These are phyloP conservation scores for Purpureocillium takamizusanense DNA, from an alignment of 2,329 filamentous ascomycete species.

Conservation along the genomic window DNA sequence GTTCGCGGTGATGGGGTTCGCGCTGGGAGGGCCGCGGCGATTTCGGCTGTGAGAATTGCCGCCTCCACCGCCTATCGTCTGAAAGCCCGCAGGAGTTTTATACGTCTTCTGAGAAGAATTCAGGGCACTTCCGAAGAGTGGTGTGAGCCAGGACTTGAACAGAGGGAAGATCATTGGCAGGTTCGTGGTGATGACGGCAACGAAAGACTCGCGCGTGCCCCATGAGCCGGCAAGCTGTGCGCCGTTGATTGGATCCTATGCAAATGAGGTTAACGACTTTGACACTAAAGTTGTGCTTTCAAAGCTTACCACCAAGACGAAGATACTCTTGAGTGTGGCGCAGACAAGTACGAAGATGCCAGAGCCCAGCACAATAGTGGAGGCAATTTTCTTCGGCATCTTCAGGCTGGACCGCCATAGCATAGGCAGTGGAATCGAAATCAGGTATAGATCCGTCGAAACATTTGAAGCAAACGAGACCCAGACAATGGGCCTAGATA, in stretches of 20 bases:
- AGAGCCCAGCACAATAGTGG: constrained; percentile 28
- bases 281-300: not conserved
- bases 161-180: constrained; percentile 36
- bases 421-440: constrained; percentile 49
- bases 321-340: constrained; percentile 23
- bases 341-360: constrained; percentile 31
- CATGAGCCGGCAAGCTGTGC: constrained; percentile 30
- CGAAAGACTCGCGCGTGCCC: constrained; percentile 34
- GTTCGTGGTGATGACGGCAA: constrained; percentile 33
- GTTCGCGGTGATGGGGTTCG: constrained; percentile 8
- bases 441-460: constrained; percentile 47
- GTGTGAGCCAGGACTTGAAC: constrained; percentile 24
- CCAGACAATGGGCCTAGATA: constrained; percentile 41
- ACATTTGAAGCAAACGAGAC: constrained; percentile 44
- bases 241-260: constrained; percentile 29
- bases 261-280: not conserved
- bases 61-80: constrained; percentile 8
- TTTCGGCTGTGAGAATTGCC: constrained; percentile 4
- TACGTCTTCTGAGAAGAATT: constrained; percentile 10
- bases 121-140: constrained; percentile 13
- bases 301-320: constrained; percentile 16
- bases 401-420: constrained; percentile 27
- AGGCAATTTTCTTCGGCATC: constrained; percentile 25
- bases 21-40: constrained; percentile 6
- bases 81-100: constrained; percentile 11